phyloP scores from a whole-genome alignment of 2,329 filamentous ascomycete genomes.

The Pyricularia pennisetigena region DNA sequence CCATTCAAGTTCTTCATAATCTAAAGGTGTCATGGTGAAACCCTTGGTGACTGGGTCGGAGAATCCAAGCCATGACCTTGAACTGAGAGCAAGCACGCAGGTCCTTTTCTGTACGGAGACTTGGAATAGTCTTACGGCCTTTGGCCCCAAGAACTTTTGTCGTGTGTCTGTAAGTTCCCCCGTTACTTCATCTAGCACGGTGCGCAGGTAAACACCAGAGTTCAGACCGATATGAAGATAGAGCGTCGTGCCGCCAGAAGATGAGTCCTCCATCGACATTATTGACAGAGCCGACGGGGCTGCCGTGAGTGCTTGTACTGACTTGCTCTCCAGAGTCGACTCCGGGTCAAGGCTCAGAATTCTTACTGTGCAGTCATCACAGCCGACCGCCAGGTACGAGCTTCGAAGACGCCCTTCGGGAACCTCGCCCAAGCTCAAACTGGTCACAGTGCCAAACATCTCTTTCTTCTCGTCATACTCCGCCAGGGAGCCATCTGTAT shows the following conservation, averaged over 20 bases:
- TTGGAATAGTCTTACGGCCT: conserved; percentile 80
- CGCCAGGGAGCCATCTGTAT: conserved; percentile 77
- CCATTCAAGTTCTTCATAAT: conserved; percentile 81
- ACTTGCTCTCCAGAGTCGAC: conserved; percentile 84
- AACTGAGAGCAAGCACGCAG: conserved; percentile 82
- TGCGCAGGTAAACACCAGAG: conserved; percentile 91
- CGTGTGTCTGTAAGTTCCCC: conserved; percentile 92
- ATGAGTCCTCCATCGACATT: conserved; percentile 92
- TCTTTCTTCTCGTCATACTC: conserved; percentile 94
- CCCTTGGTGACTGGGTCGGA: conserved; percentile 77
- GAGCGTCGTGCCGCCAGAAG: conserved; percentile 75
- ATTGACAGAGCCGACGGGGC: conserved; percentile 83
- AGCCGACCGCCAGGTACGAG: conserved; percentile 90
- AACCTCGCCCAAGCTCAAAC: conserved; percentile 85
- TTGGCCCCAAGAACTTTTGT: conserved; percentile 87
- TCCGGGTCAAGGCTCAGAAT: conserved; percentile 86
- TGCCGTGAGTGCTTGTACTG: conserved; percentile 85
- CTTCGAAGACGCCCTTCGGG: conserved; percentile 83
- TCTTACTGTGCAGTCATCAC: conserved; percentile 91
- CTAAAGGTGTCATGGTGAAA: conserved; percentile 86
- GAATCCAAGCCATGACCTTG: conserved; percentile 93
- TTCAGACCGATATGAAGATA: conserved; percentile 95
- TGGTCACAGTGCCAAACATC: conserved; percentile 92
- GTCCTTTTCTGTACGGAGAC: conserved; percentile 81
- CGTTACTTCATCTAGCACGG: conserved; percentile 88